Conservation (phyloP, 441 rosid genomes). For the Brassica hybrid region DNA sequence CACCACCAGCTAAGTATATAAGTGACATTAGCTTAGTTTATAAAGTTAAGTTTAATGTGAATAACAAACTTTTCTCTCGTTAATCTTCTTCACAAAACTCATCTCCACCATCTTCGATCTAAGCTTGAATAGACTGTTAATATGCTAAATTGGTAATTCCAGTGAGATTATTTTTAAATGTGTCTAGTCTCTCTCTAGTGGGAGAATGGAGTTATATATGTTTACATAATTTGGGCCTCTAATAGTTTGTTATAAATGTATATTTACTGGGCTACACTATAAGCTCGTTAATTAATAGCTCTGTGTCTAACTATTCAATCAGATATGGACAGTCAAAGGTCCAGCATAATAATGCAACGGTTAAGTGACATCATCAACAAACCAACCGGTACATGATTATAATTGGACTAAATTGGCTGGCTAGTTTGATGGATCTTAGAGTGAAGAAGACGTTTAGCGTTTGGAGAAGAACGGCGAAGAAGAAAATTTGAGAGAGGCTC, state of each 20-base stretch:
- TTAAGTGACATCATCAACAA: background rate
- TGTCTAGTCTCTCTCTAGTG: background rate
- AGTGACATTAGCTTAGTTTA: too few species aligned
- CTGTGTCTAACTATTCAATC: background rate
- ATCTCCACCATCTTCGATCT: too few species aligned
- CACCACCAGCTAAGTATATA: too few species aligned
- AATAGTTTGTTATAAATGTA: background rate
- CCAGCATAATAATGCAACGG: slow-evolving; percentile 2
- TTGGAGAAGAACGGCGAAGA: too few species aligned
- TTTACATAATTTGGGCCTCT: background rate
- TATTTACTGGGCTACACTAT: background rate
- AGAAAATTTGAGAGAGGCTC: too few species aligned
- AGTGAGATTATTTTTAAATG: too few species aligned
- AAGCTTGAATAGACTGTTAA: too few species aligned
- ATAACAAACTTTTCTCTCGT: too few species aligned
- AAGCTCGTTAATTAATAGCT: background rate
- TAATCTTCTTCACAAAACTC: too few species aligned
- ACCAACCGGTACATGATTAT: background rate
- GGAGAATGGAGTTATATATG: background rate
- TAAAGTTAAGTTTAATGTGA: too few species aligned
- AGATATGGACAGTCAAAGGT: background rate
- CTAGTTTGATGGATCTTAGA: background rate
- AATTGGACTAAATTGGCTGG: background rate
- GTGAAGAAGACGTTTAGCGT: too few species aligned
- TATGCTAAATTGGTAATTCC: background rate